Evolutionary conservation across 805 yeast species (phyloP).

Genomic region (Candida boidinii): DNA sequence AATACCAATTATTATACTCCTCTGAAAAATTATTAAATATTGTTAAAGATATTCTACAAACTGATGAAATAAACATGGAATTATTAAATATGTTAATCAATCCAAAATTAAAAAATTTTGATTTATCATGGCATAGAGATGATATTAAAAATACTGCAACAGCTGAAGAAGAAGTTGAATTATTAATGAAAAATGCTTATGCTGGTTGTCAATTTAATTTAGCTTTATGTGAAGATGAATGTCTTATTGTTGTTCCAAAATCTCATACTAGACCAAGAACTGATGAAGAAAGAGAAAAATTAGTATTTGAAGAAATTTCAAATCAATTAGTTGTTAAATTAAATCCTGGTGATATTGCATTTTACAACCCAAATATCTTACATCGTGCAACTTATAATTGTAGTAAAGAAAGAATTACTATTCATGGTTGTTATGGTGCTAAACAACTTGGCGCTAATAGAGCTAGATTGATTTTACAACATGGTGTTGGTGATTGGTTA

Average conservation of each 20-base stretch:
- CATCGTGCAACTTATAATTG: conserved; percentile 38
- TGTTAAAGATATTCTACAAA: conserved; percentile 35
- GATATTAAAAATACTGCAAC: conserved; percentile 38
- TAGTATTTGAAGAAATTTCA: conserved; percentile 28
- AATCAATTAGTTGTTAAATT: conserved; percentile 33
- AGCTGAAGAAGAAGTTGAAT: conserved; percentile 33
- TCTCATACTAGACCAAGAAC: conserved; percentile 39
- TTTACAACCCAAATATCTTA: conserved; percentile 40
- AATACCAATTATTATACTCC: conserved; percentile 33
- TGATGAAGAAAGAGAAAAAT: conserved; percentile 32
- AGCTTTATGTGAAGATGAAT: conserved; percentile 36
- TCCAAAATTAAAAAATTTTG: conserved; percentile 39
- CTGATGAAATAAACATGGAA: conserved; percentile 34
- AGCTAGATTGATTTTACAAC: conserved; percentile 45
- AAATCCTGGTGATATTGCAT: conserved; percentile 41
- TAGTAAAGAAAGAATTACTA: conserved; percentile 30
- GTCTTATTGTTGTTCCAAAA: conserved; percentile 40
- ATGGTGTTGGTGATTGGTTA: conserved; percentile 42
- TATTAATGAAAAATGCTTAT: conserved; percentile 29
- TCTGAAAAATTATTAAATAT: conserved; percentile 28
- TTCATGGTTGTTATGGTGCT: conserved; percentile 45
- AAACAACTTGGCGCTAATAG: conserved; percentile 30
- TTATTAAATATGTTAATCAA: conserved; percentile 44
- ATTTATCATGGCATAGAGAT: conserved; percentile 47
- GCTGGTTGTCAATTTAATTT: conserved; percentile 45